Conservation (phyloP, 1,139 yeast species). For the Casaregolazyma lundiana region DNA sequence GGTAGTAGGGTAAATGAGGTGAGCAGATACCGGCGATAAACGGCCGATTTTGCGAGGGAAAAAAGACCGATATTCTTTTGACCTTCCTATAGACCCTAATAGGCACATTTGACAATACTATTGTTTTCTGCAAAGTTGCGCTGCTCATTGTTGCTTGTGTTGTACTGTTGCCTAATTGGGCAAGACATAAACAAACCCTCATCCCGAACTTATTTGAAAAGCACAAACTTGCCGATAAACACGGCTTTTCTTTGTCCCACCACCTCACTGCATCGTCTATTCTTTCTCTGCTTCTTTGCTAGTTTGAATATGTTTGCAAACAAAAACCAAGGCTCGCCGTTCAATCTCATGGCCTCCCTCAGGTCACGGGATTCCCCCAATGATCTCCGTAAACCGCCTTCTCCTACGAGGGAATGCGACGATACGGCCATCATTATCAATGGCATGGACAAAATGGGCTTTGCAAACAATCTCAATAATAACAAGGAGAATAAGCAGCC, state of each 20-base stretch:
- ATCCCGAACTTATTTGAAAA: background rate
- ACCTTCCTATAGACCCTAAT: too few species aligned
- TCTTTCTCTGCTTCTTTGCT: background rate
- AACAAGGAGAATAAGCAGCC: slow-evolving; percentile 6
- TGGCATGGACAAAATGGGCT: slow-evolving; percentile 5
- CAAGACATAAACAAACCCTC: background rate
- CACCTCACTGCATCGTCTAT: too few species aligned
- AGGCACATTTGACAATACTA: background rate
- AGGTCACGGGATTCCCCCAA: background rate
- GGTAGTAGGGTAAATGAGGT: too few species aligned
- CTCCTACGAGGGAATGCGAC: slow-evolving; percentile 1
- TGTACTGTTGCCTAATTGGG: background rate
- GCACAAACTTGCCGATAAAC: background rate
- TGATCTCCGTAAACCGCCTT: slow-evolving; percentile 6
- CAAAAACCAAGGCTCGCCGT: background rate
- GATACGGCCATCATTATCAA: slow-evolving; percentile 7
- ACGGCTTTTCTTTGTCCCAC: too few species aligned
- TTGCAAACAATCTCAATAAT: background rate
- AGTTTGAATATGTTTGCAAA: background rate
- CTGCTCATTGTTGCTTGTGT: background rate
- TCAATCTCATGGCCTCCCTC: background rate
- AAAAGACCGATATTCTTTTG: too few species aligned
- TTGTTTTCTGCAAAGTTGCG: too few species aligned
- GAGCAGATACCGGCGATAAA: background rate
- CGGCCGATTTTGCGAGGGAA: too few species aligned